These are phyloP conservation scores for Tilletiaria anomala DNA, from an alignment of 1,284 basidiomycete genomes.

Conservation along the genomic window DNA sequence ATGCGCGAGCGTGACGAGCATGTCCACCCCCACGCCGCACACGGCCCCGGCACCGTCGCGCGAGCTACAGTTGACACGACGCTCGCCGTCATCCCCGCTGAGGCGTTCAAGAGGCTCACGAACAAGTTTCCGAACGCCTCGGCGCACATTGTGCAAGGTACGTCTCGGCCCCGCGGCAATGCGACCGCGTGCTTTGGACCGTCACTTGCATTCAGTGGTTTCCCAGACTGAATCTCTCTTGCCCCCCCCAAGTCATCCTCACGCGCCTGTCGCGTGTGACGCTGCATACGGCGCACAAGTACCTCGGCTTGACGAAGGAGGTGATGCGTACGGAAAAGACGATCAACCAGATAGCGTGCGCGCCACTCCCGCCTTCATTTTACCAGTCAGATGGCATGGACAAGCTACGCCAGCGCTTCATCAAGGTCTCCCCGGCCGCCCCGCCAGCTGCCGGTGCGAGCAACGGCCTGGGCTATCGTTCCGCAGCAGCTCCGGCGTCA, in stretches of 20 bases:
- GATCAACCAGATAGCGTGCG: slow-evolving; percentile 89
- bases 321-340: slow-evolving; percentile 89
- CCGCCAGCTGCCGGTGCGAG: slow-evolving; percentile 13
- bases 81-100: slow-evolving; percentile 93
- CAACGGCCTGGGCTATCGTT: no score
- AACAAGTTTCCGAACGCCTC: slow-evolving; percentile 93
- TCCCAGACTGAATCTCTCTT: no score
- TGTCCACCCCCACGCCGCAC: slow-evolving; percentile 61
- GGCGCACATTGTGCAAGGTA: slow-evolving; percentile 77
- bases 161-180: background rate
- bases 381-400: slow-evolving; percentile 88
- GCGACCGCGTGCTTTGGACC: background rate
- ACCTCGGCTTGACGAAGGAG: slow-evolving; percentile 85
- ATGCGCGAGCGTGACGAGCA: no score
- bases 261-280: slow-evolving; percentile 93
- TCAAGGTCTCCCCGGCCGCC: background rate
- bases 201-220: background rate
- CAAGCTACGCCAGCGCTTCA: slow-evolving; percentile 66
- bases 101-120: slow-evolving; percentile 77
- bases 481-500: no score
- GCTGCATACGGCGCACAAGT: slow-evolving; percentile 84
- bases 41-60: slow-evolving; percentile 53
- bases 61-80: slow-evolving; percentile 56
- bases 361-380: slow-evolving; percentile 77
- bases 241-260: slow-evolving; percentile 69